A percentile compares a stretch with the other conserved stretches of the same genome.
phyloP scores from a whole-genome alignment of 1,284 basidiomycete species.

The Rhodotorula sp. region DNA sequence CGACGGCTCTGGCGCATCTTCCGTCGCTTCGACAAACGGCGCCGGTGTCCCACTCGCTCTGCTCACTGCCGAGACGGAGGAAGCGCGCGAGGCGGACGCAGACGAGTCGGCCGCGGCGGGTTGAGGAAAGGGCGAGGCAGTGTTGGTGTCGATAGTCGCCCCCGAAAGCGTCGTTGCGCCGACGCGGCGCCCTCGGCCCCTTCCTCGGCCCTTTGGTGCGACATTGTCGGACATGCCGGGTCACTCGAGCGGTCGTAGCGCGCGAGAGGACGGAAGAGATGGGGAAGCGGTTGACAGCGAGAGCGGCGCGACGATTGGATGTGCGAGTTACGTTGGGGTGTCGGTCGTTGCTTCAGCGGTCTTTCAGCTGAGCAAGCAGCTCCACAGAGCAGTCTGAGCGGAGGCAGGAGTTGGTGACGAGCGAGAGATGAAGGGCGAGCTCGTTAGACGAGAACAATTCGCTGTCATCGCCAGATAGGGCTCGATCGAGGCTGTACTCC shows the following conservation, averaged over 20 bases:
- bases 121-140: slow-evolving; percentile 8
- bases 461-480: too few species aligned
- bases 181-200: slow-evolving; percentile 21
- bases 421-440: background rate
- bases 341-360: background rate
- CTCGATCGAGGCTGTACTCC: too few species aligned
- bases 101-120: slow-evolving; percentile 16
- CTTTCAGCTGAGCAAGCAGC: background rate
- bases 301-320: background rate
- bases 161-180: slow-evolving; percentile 19
- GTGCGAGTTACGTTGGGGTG: background rate
- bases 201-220: slow-evolving; percentile 15
- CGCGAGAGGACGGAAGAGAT: background rate
- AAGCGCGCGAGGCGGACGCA: slow-evolving; percentile 3
- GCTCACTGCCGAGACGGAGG: background rate
- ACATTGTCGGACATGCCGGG: slow-evolving; percentile 6
- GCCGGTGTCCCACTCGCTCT: background rate
- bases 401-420: too few species aligned
- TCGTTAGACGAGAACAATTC: background rate
- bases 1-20: background rate
- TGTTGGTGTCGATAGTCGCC: background rate
- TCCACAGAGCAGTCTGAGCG: background rate
- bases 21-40: background rate
- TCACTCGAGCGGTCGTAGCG: background rate
- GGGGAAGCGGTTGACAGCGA: background rate